Base-by-base conservation (phyloP, 139 green algal species). In the Coelastrella sp. region DNA sequence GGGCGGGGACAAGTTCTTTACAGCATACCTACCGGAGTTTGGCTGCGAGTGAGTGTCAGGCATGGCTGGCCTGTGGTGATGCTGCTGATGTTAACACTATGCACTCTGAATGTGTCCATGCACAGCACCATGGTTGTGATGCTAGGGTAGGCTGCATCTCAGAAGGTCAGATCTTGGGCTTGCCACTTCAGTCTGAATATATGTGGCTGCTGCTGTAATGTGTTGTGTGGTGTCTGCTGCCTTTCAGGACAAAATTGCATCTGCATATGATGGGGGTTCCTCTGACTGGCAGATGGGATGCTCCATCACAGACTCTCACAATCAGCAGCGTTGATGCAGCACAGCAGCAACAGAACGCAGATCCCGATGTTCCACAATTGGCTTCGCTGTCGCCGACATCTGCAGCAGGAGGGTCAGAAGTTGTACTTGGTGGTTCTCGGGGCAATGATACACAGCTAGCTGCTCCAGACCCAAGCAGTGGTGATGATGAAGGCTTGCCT, bases 1-100 rank as follows among this genome's bases (percentile, higher is more conserved):
- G 4, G 93, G 91, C 2, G 93, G 94, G 30, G 87, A 92, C 79
- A 85, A 83, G 40, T 98, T 93, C 89, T 92, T 98, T 67, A 89
- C 84, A 32, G 88, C 92, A 11, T 99, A 94, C 87, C 64, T 98
- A 3, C 90, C 93, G 4, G 87, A 91, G 35, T 92, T 94, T 53
- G 95, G 95, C 34, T 81, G 91, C 34, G 93, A 97, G 85, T 88
- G 30, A 75, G 68, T 81, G 2, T 5, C 27, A 23, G 45, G 17
- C 11, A 32, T 32, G 7, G 21, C 17, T 67, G 27, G 13, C 21
- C 7, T 32, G n/a, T n/a, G n/a, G n/a, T n/a, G n/a, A n/a, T n/a
- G n/a, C n/a, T n/a, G n/a, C n/a, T n/a, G n/a, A n/a, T n/a, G n/a
- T n/a, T n/a, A n/a, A n/a, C n/a, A n/a, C n/a, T n/a, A n/a, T n/a